These are phyloP conservation scores for Plasmodium chabaudi DNA, from an alignment of 169 alveolate species.

Conservation along the genomic window DNA sequence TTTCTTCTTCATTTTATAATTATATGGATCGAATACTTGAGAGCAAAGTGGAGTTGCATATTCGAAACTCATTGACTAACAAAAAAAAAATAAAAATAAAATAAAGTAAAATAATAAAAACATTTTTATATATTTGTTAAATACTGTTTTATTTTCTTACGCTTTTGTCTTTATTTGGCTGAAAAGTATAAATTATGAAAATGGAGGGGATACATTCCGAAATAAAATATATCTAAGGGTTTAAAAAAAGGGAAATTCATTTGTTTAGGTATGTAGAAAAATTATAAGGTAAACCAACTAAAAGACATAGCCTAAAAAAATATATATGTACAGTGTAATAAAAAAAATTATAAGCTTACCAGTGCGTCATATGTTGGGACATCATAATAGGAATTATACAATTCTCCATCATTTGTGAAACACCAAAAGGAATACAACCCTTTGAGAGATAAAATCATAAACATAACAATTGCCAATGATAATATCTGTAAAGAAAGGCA, in stretches of 20 bases:
- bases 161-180: slow-evolving; percentile 39
- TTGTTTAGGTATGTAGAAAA: not conserved
- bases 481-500: slow-evolving; percentile 22
- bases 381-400: slow-evolving; percentile 28
- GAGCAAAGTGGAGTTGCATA: slow-evolving; percentile 67
- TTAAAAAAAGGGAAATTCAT: not conserved
- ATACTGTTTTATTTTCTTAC: slow-evolving; percentile 21
- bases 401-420: slow-evolving; percentile 19
- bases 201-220: slow-evolving; percentile 72
- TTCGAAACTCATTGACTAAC: slow-evolving; percentile 31
- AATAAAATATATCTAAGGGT: slow-evolving; percentile 31
- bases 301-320: not conserved
- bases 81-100: not conserved
- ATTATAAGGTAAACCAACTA: not conserved
- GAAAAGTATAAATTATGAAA: slow-evolving; percentile 45
- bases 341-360: slow-evolving; percentile 6
- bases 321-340: not conserved
- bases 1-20: slow-evolving; percentile 28
- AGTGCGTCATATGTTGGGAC: slow-evolving; percentile 50
- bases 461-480: slow-evolving; percentile 47
- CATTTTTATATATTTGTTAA: not conserved
- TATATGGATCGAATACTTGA: slow-evolving; percentile 41
- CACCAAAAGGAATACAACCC: slow-evolving; percentile 71
- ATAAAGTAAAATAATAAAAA: not conserved
- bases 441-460: slow-evolving; percentile 37